phyloP scores from a whole-genome alignment of 225 moss, liverwort and hornwort species.

The Neckera pumila region DNA sequence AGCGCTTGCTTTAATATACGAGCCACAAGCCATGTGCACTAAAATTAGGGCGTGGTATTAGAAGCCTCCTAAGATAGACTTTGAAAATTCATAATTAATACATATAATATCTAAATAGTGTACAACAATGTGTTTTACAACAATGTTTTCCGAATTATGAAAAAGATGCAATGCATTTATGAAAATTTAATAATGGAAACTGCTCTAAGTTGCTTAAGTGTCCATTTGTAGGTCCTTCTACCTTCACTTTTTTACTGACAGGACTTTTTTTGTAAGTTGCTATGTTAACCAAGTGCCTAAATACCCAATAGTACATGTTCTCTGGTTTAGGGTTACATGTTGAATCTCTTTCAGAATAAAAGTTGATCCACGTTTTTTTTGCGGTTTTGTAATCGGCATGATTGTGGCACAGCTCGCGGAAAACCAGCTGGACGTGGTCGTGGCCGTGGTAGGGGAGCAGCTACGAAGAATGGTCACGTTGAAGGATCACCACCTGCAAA shows the following conservation, averaged over 20 bases:
- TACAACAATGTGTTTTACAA: not conserved
- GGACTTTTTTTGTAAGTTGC: not conserved
- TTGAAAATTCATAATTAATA: not conserved
- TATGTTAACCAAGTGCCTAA: not conserved
- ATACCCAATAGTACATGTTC: not conserved
- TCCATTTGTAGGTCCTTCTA: not conserved
- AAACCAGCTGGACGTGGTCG: conserved; percentile 37
- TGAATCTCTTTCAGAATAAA: not conserved
- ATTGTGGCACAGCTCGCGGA: conserved; percentile 18
- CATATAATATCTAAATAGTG: not conserved
- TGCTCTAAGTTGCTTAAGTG: not conserved
- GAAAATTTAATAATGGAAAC: not conserved
- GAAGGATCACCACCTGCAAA: conserved; percentile 25
- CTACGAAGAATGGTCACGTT: conserved; percentile 40
- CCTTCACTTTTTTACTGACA: not conserved
- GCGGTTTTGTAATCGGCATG: not conserved
- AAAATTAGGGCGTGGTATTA: not conserved
- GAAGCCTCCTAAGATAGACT: not conserved
- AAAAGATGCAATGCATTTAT: not conserved
- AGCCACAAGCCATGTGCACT: not conserved
- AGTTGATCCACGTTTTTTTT: not conserved
- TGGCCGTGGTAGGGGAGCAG: conserved; percentile 31
- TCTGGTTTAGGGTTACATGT: not conserved
- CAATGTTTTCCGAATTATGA: not conserved
- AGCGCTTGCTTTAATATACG: too few relatives aligned